Evolutionary conservation across 139 green algal genomes (phyloP), one percentile per base, ranked within the genome.

Genomic region (Chlamydomonas sp.): DNA sequence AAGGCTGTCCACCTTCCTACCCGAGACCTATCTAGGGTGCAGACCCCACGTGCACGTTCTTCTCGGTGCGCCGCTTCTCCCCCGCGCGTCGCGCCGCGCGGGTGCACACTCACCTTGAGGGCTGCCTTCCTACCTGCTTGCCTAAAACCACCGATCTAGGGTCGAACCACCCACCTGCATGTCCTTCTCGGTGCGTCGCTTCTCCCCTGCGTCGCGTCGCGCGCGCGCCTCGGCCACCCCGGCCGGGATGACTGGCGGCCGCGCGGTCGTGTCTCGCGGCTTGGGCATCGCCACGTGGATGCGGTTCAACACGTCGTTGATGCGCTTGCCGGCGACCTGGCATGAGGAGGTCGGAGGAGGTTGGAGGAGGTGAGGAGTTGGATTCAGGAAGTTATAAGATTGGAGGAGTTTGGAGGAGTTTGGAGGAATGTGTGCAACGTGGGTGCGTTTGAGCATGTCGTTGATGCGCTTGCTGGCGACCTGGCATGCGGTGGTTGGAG

Each of bases 211-310:
- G 26, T 78, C 76, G 13, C 78, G 57, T 31, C 64, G 58, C 30
- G 82, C 85, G 3, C 85, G 79, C 58, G 82, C 80, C 49, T 83
- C 87, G 3, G 70, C 62, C 39, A 96, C 84, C 3, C 81, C 77
- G 2, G 84, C 29, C 0, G 93, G 93, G 69, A 97, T 97, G 72
- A 90, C 79, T 8, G 93, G 87, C 29, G 92, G 89, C 35, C 92
- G 84, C 0, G 77, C 50, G n/a, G 74, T 29, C 36, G 69, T 72
- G 54, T 79, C 67, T 24, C 77, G 69, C n/a, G 34, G 61, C 66
- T 85, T 84, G 30, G 94, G 94, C 80, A 89, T 59, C 2, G 93
- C 92, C 28, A 99, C 92, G 77, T 98, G 92, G 66, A 98, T 90
- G 35, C 92, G 84, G 80, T 97, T 96, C 13, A 91, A 72, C 49